Base-by-base conservation (phyloP, 2,329 filamentous ascomycete species). In the Herpotrichia juniperi region DNA sequence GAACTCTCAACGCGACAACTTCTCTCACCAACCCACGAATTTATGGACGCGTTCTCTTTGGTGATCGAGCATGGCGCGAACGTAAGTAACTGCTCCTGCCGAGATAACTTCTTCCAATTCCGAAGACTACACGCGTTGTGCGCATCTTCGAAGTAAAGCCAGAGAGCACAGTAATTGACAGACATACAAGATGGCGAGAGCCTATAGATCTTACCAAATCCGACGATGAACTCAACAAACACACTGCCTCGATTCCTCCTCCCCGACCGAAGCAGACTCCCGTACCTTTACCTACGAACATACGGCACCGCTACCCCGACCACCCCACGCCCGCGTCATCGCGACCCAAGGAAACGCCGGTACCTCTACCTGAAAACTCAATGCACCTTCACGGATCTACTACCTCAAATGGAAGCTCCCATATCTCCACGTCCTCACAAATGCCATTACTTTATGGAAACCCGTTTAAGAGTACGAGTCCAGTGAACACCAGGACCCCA, bases 121-220 rank as follows among this genome's bases (percentile, higher is more conserved):
- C 19, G 25, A 21, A 37, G 8, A 19, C 26, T 37, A 17, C 17
- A 21, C 34, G 37, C 37, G 37, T 40, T 14, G 16, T 21, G 16
- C 17, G 34, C 16, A 17, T n/a, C 21, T 24, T 7, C 26, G 12
- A 28, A 28, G 7, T 28, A 28, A 7, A 24, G 37, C 37, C 37
- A 40, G 24, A 28, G 17, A 4, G 11, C 28, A 32, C 39, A 24
- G 31, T 37, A 32, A 51, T 56, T 66, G 51, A 66, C 56, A 53
- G 52, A 44, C 32, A 40, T 39, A n/a, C n/a, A n/a, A 69, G 64
- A 51, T 43, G 52, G 53, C 24, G 51, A 30, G 50, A 51, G 11
- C 24, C 34, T 5, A 50, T 69, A 28, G 64, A 68, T 48, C 59
- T 67, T 3, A 69, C 66, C 0, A 21, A 42, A 19, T 62, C 63